A percentile compares a stretch with the other conserved stretches of the same genome.
Evolutionary conservation across 768 basidiomycete genomes (phyloP).

Genomic region (Pleurotus platypus): DNA sequence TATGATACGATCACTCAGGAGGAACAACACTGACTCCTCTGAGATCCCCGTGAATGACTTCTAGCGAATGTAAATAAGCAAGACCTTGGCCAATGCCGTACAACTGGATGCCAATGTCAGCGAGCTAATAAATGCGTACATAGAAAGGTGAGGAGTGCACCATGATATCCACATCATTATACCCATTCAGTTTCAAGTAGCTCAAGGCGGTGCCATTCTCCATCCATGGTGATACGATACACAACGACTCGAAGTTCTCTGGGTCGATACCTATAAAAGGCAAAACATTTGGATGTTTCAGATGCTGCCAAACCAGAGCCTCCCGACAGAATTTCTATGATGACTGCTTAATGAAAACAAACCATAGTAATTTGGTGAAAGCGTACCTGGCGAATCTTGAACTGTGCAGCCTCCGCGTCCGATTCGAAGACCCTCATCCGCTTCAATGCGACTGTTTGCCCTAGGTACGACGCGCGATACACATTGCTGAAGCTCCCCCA

Average conservation of each 20-base stretch:
- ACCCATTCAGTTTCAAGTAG: slow-evolving; percentile 6
- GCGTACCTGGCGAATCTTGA: slow-evolving; percentile 15
- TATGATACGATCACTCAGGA: background rate
- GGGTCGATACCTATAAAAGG: slow-evolving; percentile 23
- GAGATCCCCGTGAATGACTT: slow-evolving; percentile 20
- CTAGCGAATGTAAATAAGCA: slow-evolving; percentile 18
- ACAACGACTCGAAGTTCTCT: slow-evolving; percentile 15
- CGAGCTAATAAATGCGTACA: background rate
- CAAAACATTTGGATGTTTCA: slow-evolving; percentile 23
- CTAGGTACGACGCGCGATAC: slow-evolving; percentile 17
- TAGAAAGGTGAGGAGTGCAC: background rate
- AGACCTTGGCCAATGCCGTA: slow-evolving; percentile 18
- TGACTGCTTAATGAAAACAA: background rate
- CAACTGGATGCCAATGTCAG: slow-evolving; percentile 11
- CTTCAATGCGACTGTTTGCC: slow-evolving; percentile 22
- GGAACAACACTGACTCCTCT: slow-evolving; percentile 13
- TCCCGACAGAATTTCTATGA: slow-evolving; percentile 22
- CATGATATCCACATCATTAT: background rate
- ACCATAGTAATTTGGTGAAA: background rate
- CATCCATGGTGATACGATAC: slow-evolving; percentile 11
- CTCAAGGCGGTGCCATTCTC: slow-evolving; percentile 8
- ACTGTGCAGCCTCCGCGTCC: slow-evolving; percentile 1
- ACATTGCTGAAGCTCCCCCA: slow-evolving; percentile 28
- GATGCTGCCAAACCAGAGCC: slow-evolving; percentile 23
- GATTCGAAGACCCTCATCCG: slow-evolving; percentile 20